Evolutionary conservation across 257 asterid species (phyloP).

Genomic region (Solanum tarapatanum): DNA sequence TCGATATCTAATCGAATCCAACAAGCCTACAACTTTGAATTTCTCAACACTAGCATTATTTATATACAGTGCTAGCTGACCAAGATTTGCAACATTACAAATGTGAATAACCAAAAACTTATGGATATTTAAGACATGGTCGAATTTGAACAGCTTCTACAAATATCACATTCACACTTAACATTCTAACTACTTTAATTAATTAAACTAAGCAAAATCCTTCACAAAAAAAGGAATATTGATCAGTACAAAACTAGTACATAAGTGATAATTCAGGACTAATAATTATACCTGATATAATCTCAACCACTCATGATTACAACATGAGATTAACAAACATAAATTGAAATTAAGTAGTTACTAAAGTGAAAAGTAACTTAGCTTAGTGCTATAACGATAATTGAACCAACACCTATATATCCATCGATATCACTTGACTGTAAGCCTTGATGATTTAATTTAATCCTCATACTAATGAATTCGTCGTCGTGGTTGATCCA

Average conservation of each 20-base stretch:
- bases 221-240: not conserved
- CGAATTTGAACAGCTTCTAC: slow-evolving; percentile 3
- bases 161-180: slow-evolving; percentile 23
- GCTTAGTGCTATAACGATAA: not conserved
- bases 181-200: slow-evolving; percentile 5
- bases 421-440: not conserved
- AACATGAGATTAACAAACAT: not conserved
- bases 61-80: not conserved
- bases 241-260: not conserved
- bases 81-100: slow-evolving; percentile 7
- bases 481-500: slow-evolving; percentile 46
- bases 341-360: not conserved
- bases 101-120: not conserved
- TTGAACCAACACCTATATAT: not conserved
- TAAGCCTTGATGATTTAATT: not conserved
- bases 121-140: not conserved
- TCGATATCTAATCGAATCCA: slow-evolving; percentile 29
- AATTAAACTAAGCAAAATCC: not conserved
- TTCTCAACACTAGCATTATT: not conserved
- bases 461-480: slow-evolving; percentile 18
- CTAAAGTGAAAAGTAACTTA: not conserved
- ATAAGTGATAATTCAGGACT: not conserved
- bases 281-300: not conserved
- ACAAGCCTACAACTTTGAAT: slow-evolving; percentile 17
- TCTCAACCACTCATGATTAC: not conserved